A percentile compares a stretch with the other conserved stretches of the same genome.
phyloP scores from a whole-genome alignment of 768 basidiomycete species.

The Termitomyces sp. region DNA sequence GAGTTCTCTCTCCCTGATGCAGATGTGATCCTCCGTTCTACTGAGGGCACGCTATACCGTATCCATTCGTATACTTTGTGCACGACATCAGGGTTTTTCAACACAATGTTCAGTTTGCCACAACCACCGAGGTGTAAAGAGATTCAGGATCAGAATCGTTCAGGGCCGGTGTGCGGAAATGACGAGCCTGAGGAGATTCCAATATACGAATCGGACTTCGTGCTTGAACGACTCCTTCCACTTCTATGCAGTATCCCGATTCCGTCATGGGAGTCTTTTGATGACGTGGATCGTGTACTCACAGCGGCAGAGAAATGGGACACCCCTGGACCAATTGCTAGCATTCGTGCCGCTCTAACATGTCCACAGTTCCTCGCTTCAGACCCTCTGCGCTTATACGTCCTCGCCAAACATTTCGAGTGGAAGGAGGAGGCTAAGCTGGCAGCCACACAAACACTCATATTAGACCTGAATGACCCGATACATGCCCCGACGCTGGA shows the following conservation, averaged over 20 bases:
- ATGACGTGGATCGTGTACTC: slow-evolving; percentile 48
- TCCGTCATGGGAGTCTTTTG: slow-evolving; percentile 41
- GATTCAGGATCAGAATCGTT: not conserved
- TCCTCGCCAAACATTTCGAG: slow-evolving; percentile 53
- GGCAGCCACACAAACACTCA: slow-evolving; percentile 54
- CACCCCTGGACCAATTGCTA: slow-evolving; percentile 52
- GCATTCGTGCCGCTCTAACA: slow-evolving; percentile 47
- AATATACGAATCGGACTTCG: slow-evolving; percentile 35
- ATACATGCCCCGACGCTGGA: slow-evolving; percentile 37
- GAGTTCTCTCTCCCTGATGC: slow-evolving; percentile 27
- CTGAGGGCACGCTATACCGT: slow-evolving; percentile 48
- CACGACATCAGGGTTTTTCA: slow-evolving; percentile 55
- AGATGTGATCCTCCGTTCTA: slow-evolving; percentile 31
- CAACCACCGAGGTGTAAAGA: slow-evolving; percentile 22
- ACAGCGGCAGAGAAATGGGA: slow-evolving; percentile 69
- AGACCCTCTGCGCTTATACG: slow-evolving; percentile 46
- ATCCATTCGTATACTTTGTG: slow-evolving; percentile 53
- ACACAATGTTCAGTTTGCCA: slow-evolving; percentile 57
- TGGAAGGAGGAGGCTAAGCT: slow-evolving; percentile 53
- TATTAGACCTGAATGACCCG: slow-evolving; percentile 41
- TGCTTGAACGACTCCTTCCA: slow-evolving; percentile 50
- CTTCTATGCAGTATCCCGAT: slow-evolving; percentile 53
- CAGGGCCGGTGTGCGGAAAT: not conserved
- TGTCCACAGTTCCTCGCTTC: slow-evolving; percentile 39
- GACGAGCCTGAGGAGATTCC: slow-evolving; percentile 22